Evolutionary conservation across 768 basidiomycete species (phyloP), one percentile per base, ranked within the genome.

Genomic region (Boletus tylopilopsis): DNA sequence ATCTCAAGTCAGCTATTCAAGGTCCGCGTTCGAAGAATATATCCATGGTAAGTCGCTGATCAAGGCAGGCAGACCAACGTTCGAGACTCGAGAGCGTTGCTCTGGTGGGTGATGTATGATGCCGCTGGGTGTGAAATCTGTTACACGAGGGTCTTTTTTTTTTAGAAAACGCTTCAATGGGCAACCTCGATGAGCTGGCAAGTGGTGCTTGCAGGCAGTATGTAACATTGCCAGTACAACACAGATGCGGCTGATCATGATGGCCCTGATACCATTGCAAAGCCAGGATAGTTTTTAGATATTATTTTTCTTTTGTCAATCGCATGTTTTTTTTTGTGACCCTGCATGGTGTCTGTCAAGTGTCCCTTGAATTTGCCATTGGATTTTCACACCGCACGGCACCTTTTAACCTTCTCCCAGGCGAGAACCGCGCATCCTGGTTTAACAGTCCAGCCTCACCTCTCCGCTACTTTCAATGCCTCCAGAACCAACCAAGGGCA

Each of bases 401-500:
- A 49, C 53, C 53, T 62, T 35, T 62, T 51, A 50, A 45, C 53
- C 43, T 60, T 57, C 55, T 65, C 57, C 54, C 58, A 57, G 60
- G 53, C 48, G 46, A 38, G 46, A 46, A 55, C 47, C 53, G 59
- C 50, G 44, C 53, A 33, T 24, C 41, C 43, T 45, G 45, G 49
- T 50, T 50, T 47, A 30, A 49, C 42, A 33, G 44, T 42, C 15
- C 42, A 24, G 40, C n/a, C 37, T 40, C 15, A 21, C 43, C 48
- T 18, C 55, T 52, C 43, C 43, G 33, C 52, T 21, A 19, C 49
- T 15, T 39, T 49, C 43, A 32, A 84, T 84, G 82, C 80, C 82
- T 32, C 74, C 73, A 45, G 82, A 84, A 62, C 74, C 72, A 1
- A 71, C 74, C 18, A 79, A 78, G 60, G 57, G 69, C 25, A 80